A percentile compares a stretch with the other conserved stretches of the same genome.
phyloP scores from a whole-genome alignment of 495 filamentous ascomycete genomes.

The Penicillium diatomitis region DNA sequence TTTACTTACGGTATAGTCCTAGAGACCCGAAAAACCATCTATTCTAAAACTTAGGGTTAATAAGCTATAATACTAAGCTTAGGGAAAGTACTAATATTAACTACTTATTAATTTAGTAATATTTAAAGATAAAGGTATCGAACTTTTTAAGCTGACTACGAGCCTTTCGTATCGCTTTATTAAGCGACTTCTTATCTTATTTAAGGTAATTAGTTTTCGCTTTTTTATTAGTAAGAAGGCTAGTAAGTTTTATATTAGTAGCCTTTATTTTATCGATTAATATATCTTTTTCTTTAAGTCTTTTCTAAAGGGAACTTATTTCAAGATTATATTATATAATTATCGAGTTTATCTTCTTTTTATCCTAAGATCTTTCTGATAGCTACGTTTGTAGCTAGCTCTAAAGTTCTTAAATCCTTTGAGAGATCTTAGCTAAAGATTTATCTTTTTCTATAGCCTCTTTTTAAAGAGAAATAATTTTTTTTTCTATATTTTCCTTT shows the following conservation, averaged over 20 bases:
- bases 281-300: not conserved
- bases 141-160: not conserved
- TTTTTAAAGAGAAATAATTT: not conserved
- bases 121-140: not conserved
- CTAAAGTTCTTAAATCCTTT: not conserved
- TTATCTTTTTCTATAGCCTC: not conserved
- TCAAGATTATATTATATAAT: not conserved
- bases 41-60: not conserved
- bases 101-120: not conserved
- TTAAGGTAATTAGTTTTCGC: not conserved
- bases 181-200: slow-evolving; percentile 25
- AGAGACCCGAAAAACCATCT: not conserved
- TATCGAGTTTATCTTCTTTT: not conserved
- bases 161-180: slow-evolving; percentile 31
- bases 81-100: not conserved
- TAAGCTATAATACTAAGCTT: not conserved
- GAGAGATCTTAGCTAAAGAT: not conserved
- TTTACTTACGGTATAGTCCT: not conserved
- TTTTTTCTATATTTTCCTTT: not conserved
- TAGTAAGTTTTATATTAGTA: not conserved
- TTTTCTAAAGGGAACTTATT: not conserved
- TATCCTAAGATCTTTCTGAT: not conserved
- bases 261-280: not conserved
- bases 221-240: not conserved
- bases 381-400: not conserved